These are phyloP conservation scores for Cordia subcordata DNA, from an alignment of 257 asterid species.

Conservation along the genomic window DNA sequence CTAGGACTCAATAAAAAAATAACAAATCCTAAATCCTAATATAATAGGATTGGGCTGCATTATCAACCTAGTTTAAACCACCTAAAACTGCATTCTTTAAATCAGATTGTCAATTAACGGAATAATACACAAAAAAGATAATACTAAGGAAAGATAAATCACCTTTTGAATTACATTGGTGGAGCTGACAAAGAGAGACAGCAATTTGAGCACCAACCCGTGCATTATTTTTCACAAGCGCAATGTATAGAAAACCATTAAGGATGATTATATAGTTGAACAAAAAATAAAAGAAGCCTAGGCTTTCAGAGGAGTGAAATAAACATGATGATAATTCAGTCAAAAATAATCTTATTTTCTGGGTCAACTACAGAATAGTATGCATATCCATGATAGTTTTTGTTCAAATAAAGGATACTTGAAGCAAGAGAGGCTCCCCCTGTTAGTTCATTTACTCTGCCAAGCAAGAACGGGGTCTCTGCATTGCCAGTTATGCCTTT, in stretches of 20 bases:
- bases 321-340: not conserved
- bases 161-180: conserved; percentile 26
- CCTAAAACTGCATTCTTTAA: no score
- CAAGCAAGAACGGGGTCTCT: conserved; percentile 91
- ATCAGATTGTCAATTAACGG: not conserved
- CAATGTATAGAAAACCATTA: conserved; percentile 53
- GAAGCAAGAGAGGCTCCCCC: conserved; percentile 94
- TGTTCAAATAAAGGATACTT: conserved; percentile 52
- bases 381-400: no score
- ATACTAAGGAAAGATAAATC: conserved; percentile 3
- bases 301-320: not conserved
- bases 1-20: no score
- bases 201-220: conserved; percentile 73
- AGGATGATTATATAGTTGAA: conserved; percentile 31
- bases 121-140: not conserved
- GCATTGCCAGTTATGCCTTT: conserved; percentile 73
- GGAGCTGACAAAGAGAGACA: conserved; percentile 64
- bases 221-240: conserved; percentile 90
- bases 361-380: not conserved
- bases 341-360: not conserved
- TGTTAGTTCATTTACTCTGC: conserved; percentile 81
- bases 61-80: no score
- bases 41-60: no score
- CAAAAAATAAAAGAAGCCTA: not conserved
- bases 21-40: no score